Evolutionary conservation across 2,329 filamentous ascomycete species (phyloP).

Genomic region (Xylariaceae sp.): DNA sequence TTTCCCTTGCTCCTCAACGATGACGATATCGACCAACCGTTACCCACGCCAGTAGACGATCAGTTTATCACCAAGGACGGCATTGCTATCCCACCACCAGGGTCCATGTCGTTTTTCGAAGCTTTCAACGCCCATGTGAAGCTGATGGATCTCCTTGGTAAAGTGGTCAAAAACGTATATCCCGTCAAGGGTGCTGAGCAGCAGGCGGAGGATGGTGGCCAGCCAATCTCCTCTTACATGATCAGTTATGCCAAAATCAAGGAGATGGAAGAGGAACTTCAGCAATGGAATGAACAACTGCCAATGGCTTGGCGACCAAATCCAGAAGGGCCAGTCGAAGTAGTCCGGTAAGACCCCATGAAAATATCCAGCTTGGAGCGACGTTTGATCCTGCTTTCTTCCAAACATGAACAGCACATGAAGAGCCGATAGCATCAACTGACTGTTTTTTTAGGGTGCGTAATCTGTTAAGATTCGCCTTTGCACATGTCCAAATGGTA

Average conservation of each 20-base stretch:
- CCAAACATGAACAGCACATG: neutral
- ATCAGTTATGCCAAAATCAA: constrained; percentile 62
- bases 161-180: constrained; percentile 63
- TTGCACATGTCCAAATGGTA: constrained; percentile 78
- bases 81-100: constrained; percentile 51
- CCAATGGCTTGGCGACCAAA: constrained; percentile 76
- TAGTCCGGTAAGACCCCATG: constrained; percentile 61
- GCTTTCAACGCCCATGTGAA: constrained; percentile 63
- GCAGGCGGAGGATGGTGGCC: constrained; percentile 34
- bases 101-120: constrained; percentile 55
- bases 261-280: constrained; percentile 60
- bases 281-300: constrained; percentile 61
- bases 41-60: constrained; percentile 62
- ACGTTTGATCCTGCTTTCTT: neutral
- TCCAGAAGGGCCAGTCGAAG: constrained; percentile 67
- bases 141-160: constrained; percentile 59
- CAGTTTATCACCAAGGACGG: constrained; percentile 59
- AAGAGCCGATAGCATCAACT: constrained; percentile 7
- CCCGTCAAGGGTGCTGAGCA: constrained; percentile 55
- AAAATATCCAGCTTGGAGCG: neutral
- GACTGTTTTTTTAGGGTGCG: constrained; percentile 47
- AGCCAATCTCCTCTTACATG: constrained; percentile 49
- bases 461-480: constrained; percentile 73
- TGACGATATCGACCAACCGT: constrained; percentile 64
- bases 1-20: constrained; percentile 60